Percentiles rank a stretch among this genome's conserved stretches.
phyloP scores from a whole-genome alignment of 176 grass and related monocot genomes.

The Musa itinerans region DNA sequence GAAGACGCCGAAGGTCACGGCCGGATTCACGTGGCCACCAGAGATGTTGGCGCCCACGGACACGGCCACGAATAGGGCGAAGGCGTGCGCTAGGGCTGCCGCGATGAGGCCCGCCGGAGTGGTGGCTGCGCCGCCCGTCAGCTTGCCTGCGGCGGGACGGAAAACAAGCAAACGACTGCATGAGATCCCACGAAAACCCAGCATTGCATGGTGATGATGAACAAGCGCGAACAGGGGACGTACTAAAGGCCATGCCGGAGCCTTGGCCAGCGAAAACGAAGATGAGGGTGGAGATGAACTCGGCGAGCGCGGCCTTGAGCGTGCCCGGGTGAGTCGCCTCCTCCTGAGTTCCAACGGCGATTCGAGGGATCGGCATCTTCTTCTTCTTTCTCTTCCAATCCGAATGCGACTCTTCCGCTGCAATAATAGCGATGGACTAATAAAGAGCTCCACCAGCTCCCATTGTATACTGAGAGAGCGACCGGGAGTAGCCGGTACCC shows the following conservation, averaged over 20 bases:
- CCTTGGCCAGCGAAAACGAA: slow-evolving; percentile 98
- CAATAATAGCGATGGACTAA: too few relatives aligned
- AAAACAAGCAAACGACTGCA: slow-evolving; percentile 2
- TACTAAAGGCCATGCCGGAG: slow-evolving; percentile 92
- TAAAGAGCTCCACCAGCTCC: too few relatives aligned
- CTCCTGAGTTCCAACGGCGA: slow-evolving; percentile 55
- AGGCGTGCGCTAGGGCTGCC: slow-evolving; percentile 66
- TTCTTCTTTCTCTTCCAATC: background rate
- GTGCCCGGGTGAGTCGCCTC: slow-evolving; percentile 63
- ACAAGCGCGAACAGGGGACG: background rate
- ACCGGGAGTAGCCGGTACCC: background rate
- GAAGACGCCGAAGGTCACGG: slow-evolving; percentile 91
- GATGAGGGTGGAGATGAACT: slow-evolving; percentile 96
- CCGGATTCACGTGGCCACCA: slow-evolving; percentile 93
- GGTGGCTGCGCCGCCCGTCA: slow-evolving; percentile 21
- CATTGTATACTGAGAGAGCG: background rate
- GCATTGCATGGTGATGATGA: background rate
- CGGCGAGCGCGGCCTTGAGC: slow-evolving; percentile 81
- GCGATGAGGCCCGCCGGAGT: slow-evolving; percentile 53
- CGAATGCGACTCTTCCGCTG: too few relatives aligned
- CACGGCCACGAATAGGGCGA: slow-evolving; percentile 82
- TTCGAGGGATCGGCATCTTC: slow-evolving; percentile 62
- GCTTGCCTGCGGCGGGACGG: slow-evolving; percentile 43
- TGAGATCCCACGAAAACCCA: background rate
- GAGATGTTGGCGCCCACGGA: slow-evolving; percentile 93